Evolutionary conservation across 805 yeast genomes (phyloP), one percentile per base, ranked within the genome.

Genomic region (Kazachstania martiniae): DNA sequence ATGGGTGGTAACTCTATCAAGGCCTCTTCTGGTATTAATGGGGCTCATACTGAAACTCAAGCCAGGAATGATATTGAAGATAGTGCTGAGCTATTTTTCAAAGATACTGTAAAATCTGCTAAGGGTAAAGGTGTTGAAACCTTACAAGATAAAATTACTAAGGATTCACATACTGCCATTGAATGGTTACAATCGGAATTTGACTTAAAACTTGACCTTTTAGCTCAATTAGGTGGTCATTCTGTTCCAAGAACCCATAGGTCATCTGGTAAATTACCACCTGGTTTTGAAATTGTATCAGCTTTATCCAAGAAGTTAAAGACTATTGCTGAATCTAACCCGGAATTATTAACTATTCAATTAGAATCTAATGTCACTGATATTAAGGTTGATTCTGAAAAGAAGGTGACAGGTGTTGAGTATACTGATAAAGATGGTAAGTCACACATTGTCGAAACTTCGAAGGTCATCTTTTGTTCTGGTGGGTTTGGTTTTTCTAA

Each of bases 151-250:
- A 77, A 72, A 4, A 59, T 83, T 38, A 68, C 80, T 1, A 57
- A 66, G 35, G 73, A 77, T 27, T 75, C 85, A 3, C 73, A 70
- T 5, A 68, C 64, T 27, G 87, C 91, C 0, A 68, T 83, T 30
- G 70, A 71, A 29, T 83, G 93, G 89, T 64, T 83, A 32, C 79
- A 77, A 42, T 65, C 69, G 19, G 68, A 65, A 4, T 73, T 81
- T 43, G 67, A 64, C 5, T 58, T 81, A 31, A 82, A 77, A 44
- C 59, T 83, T 35, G 68, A 80, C 6, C 62, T 76, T 12, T 79
- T 83, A 9, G 69, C 83, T n/a, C 70, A 82, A 44, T 56, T 83
- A 27, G 94, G 94, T 18, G 94, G 94, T 3, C 93, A 83, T 49
- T 75, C 86, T 1, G 72, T 66, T 31, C 75, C 84, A 14, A 65